These are phyloP conservation scores for Melampsora larici-populina DNA, from an alignment of 1,284 basidiomycete species.

Conservation along the genomic window DNA sequence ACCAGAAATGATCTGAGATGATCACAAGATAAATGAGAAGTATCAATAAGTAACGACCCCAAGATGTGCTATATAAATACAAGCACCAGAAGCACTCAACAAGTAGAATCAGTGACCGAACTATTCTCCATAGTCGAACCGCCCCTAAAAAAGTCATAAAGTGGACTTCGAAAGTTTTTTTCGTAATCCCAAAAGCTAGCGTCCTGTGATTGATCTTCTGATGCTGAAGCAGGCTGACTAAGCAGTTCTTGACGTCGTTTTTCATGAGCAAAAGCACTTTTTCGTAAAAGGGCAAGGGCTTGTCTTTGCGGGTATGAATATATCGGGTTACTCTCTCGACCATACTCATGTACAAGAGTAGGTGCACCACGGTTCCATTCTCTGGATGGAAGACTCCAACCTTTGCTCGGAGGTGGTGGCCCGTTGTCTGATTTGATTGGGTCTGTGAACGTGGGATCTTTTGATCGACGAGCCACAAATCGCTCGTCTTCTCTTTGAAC, in stretches of 20 bases:
- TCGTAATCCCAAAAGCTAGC: conserved; percentile 43
- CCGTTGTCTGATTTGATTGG: neutral
- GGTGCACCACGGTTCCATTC: conserved; percentile 33
- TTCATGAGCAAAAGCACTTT: conserved; percentile 37
- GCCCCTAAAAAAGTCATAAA: conserved; percentile 42
- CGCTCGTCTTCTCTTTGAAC: conserved; percentile 15
- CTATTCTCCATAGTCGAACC: conserved; percentile 29
- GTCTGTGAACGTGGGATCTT: conserved; percentile 27
- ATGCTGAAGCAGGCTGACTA: conserved; percentile 1
- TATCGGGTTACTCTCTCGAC: conserved; percentile 21
- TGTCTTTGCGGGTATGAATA: conserved; percentile 32
- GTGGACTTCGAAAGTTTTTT: conserved; percentile 25
- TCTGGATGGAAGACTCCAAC: conserved; percentile 35
- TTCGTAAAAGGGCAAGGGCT: conserved; percentile 22
- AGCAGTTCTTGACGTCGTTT: conserved; percentile 21
- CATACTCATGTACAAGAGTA: conserved; percentile 38
- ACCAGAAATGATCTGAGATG: conserved; percentile 61
- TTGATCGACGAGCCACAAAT: conserved; percentile 16
- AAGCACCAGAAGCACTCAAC: conserved; percentile 11
- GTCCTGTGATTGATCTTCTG: conserved; percentile 12
- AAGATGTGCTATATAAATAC: neutral
- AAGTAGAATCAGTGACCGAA: conserved; percentile 34
- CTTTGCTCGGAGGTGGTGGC: conserved; percentile 15
- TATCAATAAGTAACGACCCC: neutral
- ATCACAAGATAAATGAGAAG: neutral